Evolutionary conservation across 192 early-diverging fungal species (phyloP).

Genomic region (Diversispora epigaea): DNA sequence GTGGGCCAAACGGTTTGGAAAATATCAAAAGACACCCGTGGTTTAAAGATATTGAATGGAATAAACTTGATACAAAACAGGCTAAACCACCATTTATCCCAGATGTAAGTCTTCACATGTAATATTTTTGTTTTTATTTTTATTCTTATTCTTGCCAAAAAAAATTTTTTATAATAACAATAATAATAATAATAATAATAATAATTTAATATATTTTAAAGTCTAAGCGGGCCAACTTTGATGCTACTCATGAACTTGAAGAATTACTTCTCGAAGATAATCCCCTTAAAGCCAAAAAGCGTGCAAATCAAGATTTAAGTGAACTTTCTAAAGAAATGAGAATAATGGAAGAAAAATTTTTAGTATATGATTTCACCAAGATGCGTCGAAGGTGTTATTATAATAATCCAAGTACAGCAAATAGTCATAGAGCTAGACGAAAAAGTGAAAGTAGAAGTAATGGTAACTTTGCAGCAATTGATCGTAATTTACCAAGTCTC

Average conservation of each 20-base stretch:
- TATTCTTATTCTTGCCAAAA: neutral
- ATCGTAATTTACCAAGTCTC: neutral
- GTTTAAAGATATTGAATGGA: constrained; percentile 79
- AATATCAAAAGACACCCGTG: constrained; percentile 75
- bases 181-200: neutral
- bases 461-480: constrained; percentile 11
- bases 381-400: constrained; percentile 28
- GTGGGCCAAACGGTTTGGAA: constrained; percentile 69
- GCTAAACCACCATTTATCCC: constrained; percentile 80
- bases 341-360: constrained; percentile 79
- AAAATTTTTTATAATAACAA: neutral
- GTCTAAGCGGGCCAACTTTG: constrained; percentile 90
- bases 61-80: constrained; percentile 66
- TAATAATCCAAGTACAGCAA: neutral
- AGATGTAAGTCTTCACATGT: constrained; percentile 56
- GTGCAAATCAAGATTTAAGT: constrained; percentile 43
- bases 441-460: constrained; percentile 21
- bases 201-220: constrained; percentile 33
- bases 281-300: constrained; percentile 79
- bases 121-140: neutral
- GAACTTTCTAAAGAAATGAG: constrained; percentile 62
- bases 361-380: constrained; percentile 73
- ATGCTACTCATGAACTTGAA: constrained; percentile 93
- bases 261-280: constrained; percentile 97
- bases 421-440: neutral